Evolutionary conservation across 805 yeast genomes (phyloP), one percentile per base, ranked within the genome.

Genomic region (Cyberlindnera nakhonratchasimensis): DNA sequence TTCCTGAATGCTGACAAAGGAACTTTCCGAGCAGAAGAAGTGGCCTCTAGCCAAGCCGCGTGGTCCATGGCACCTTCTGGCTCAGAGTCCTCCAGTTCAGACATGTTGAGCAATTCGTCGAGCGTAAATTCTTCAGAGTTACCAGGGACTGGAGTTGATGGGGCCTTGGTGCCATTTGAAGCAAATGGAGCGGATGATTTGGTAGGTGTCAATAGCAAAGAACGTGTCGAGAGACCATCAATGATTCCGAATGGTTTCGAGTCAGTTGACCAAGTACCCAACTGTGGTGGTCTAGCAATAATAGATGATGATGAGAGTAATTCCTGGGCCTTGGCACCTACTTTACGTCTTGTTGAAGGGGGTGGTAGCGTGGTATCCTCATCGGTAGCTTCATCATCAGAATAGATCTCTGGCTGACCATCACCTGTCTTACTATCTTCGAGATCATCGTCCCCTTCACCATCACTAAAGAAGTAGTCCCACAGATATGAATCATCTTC

Each of bases 1-100:
- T 88, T 90, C 57, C 98, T 71, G 62, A 91, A 91, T 1, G 97
- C 97, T 2, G 95, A 86, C 30, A 90, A 65, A 4, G 97, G 97
- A 8, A 88, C 80, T 42, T 72, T 72, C 58, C 74, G 76, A 57
- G 64, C 63, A 60, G 63, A 66, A 45, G 61, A 72, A 39, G 65
- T 51, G 34, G 60, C 48, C 54, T 66, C 59, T 39, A 63, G 40
- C 48, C 66, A 55, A 12, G 55, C 54, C 34, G 62, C 57, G 57
- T 70, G 66, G 58, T 71, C 59, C 21, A 53, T 45, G 1, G 62
- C 65, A 4, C 66, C 74, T 39, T 78, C 82, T 45, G 75, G 75
- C 22, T 79, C 83, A 42, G 75, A 84, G 48, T 85, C 86, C 54
- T 86, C 96, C 48, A 89, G 69, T 59, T 86, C 96, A 59, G 91